Evolutionary conservation across 2,329 filamentous ascomycete species (phyloP).

Genomic region (Sclerotiophoma versabilis): DNA sequence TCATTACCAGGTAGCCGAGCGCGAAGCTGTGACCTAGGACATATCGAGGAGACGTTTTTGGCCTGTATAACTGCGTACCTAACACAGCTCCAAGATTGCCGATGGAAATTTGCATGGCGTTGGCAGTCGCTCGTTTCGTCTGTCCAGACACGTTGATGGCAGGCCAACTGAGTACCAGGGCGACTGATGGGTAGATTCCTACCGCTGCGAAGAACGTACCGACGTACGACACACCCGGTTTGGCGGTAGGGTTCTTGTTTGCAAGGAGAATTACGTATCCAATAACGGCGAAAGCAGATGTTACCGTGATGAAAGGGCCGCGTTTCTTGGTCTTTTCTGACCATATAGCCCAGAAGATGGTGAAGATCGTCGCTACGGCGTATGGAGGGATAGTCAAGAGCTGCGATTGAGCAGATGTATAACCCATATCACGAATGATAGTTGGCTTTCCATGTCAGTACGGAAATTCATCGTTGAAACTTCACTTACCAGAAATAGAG

Average conservation of each 20-base stretch:
- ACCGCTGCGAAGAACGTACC: slow-evolving; percentile 50
- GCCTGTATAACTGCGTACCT: slow-evolving; percentile 49
- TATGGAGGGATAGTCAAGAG: slow-evolving; percentile 58
- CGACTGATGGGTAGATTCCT: slow-evolving; percentile 51
- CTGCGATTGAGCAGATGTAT: slow-evolving; percentile 52
- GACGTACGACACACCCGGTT: slow-evolving; percentile 47
- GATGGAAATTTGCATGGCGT: slow-evolving; percentile 59
- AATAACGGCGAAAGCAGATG: slow-evolving; percentile 42
- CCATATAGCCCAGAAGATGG: slow-evolving; percentile 43
- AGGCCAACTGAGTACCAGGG: slow-evolving; percentile 57
- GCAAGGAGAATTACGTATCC: slow-evolving; percentile 51
- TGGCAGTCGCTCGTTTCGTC: slow-evolving; percentile 60
- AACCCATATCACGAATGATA: slow-evolving; percentile 55
- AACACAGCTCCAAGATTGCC: slow-evolving; percentile 56
- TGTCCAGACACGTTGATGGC: slow-evolving; percentile 62
- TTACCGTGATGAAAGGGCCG: slow-evolving; percentile 46
- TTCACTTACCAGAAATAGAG: slow-evolving; percentile 48
- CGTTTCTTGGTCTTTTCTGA: slow-evolving; percentile 44
- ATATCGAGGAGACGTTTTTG: slow-evolving; percentile 44
- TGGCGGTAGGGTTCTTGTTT: slow-evolving; percentile 39
- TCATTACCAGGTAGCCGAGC: slow-evolving; percentile 43
- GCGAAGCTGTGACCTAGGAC: slow-evolving; percentile 47
- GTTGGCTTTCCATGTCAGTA: slow-evolving; percentile 57
- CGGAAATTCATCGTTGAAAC: not conserved
- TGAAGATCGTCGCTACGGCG: slow-evolving; percentile 48